Evolutionary conservation across 2,329 filamentous ascomycete species (phyloP), one percentile per base, ranked within the genome.

Genomic region (Whalleya microplaca): DNA sequence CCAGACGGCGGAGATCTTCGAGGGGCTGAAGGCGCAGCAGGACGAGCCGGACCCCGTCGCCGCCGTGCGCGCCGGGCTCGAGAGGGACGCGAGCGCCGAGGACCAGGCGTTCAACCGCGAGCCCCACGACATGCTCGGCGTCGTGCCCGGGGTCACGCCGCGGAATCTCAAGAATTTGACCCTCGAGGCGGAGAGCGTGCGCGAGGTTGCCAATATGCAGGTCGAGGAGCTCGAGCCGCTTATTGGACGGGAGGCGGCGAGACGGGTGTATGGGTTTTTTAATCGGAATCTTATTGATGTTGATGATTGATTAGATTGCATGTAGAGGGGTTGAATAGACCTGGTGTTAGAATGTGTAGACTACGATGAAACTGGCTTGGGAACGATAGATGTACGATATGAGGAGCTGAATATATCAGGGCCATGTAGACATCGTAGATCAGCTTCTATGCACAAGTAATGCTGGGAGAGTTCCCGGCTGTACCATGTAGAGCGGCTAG

Each of bases 1-100:
- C 70, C 93, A 99, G 73, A 98, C 95, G 0, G 95, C 95, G 1
- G 93, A 98, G 77, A 98, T 99, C 60, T 98, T 99, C 71, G 89
- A 93, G 67, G 88, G 92, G 64, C 83, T 99, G 52, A 99, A 99
- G 78, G 89, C 92, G 64, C 89, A 92, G 67, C 89, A 94, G 66
- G 81, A 88, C 2, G 95, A 99, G 74, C 95, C 95, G 0, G 93
- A 99, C 71, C 95, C 95, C 1, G 82, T 96, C 37, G 86, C 86
- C 2, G 95, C 95, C 0, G 92, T 96, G 7, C 86, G 89, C 56
- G 84, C 93, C 2, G 95, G 95, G 0, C 78, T 99, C 0, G 87
- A 91, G 21, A 82, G 79, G 64, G 79, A 81, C 48, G 79, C 84
- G 71, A 80, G 76, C 67, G 84, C 80, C 2, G 87, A 87, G 56